These are phyloP conservation scores for Irpex sp. DNA, from an alignment of 1,284 basidiomycete genomes.

Conservation along the genomic window DNA sequence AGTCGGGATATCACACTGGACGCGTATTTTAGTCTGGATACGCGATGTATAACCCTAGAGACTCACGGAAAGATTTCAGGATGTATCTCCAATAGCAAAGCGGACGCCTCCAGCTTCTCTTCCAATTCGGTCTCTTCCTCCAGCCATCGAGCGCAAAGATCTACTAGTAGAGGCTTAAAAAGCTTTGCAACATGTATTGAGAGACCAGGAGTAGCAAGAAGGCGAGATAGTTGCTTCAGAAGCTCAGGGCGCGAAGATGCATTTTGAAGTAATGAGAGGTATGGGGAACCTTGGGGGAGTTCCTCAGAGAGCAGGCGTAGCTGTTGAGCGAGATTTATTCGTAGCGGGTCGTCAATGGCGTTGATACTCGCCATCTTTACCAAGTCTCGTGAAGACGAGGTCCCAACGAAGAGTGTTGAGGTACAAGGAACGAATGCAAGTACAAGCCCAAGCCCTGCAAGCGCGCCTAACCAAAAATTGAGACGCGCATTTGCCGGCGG, in stretches of 20 bases:
- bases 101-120: conserved; percentile 55
- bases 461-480: neutral
- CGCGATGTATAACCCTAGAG: neutral
- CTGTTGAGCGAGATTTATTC: conserved; percentile 50
- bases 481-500: neutral
- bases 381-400: neutral
- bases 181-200: conserved; percentile 50
- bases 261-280: conserved; percentile 30
- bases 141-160: conserved; percentile 70
- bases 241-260: conserved; percentile 33
- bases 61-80: conserved; percentile 75
- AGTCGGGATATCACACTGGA: conserved; percentile 41
- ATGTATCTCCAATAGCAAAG: conserved; percentile 58
- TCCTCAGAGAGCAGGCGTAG: conserved; percentile 33
- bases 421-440: neutral
- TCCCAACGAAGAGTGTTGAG: neutral
- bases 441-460: neutral
- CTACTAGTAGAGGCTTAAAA: conserved; percentile 65
- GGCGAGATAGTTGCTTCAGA: conserved; percentile 41
- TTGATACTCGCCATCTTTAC: neutral
- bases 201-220: conserved; percentile 45
- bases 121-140: conserved; percentile 41
- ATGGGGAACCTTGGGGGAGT: conserved; percentile 34
- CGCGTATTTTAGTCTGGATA: neutral
- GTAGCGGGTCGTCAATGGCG: conserved; percentile 34